Evolutionary conservation across 805 yeast genomes (phyloP).

Genomic region (Candida sanyiensis): DNA sequence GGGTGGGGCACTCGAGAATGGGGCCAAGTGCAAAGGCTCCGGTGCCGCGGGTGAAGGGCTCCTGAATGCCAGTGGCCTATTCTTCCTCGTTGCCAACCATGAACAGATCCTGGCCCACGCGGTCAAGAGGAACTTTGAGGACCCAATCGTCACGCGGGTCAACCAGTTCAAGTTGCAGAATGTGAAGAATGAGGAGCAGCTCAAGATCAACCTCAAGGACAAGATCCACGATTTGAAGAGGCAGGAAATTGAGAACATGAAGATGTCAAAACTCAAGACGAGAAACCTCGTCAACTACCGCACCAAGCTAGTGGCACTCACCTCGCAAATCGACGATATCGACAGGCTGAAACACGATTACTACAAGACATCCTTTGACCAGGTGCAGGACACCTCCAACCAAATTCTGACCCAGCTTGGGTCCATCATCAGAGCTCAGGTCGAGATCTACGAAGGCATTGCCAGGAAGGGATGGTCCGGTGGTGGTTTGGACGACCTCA

Average conservation of each 20-base stretch:
- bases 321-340: slow-evolving; percentile 72
- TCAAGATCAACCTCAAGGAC: slow-evolving; percentile 46
- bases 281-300: slow-evolving; percentile 67
- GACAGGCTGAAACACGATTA: slow-evolving; percentile 72
- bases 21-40: slow-evolving; percentile 58
- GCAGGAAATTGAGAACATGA: slow-evolving; percentile 57
- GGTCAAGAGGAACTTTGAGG: slow-evolving; percentile 48
- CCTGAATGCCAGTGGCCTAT: slow-evolving; percentile 69
- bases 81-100: slow-evolving; percentile 70
- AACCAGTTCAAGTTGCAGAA: slow-evolving; percentile 40
- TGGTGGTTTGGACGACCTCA: slow-evolving; percentile 72
- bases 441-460: slow-evolving; percentile 73
- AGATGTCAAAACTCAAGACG: slow-evolving; percentile 51
- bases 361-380: slow-evolving; percentile 54
- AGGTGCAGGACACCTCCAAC: slow-evolving; percentile 58
- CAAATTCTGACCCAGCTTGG: slow-evolving; percentile 51
- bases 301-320: slow-evolving; percentile 57
- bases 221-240: slow-evolving; percentile 47
- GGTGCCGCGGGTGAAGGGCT: slow-evolving; percentile 58
- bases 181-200: slow-evolving; percentile 43
- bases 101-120: slow-evolving; percentile 61
- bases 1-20: slow-evolving; percentile 62
- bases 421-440: slow-evolving; percentile 67
- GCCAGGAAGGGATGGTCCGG: slow-evolving; percentile 86
- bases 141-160: slow-evolving; percentile 44